Base-by-base conservation (phyloP, 495 filamentous ascomycete species). In the Talaromyces ruber region DNA sequence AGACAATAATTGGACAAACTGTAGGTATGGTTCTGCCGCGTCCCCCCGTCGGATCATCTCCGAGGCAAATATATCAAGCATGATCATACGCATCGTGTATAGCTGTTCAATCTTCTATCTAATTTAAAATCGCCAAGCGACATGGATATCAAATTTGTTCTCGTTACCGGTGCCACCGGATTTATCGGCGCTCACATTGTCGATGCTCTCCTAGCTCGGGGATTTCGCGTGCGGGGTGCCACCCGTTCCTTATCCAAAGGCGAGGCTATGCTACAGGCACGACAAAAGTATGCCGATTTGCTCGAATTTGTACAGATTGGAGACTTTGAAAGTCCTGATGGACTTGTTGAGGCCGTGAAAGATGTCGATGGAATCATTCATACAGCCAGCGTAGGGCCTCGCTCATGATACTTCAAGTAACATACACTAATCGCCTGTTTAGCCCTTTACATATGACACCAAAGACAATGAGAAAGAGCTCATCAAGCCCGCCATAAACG, bases 391-490 rank as follows among this genome's bases (percentile, higher is more conserved):
- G 55, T 58, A 47, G 4, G 5, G n/a, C n/a, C n/a, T n/a, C n/a
- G n/a, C n/a, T n/a, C 30, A 32, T 32, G 9, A 32, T 32, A 32
- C 30, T 32, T 32, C 9, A 32, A 9, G 5, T 43, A 2, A n/a
- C 16, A 3, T 43, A 16, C 14, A 2, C 28, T 58, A 12, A 58
- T 7, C 2, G 32, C 24, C 11, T 9, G 16, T 24, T 3, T 3
- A 58, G 55, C 55, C 55, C 5, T 29, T 58, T n/a, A 58, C 25
- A 11, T 58, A 58, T 16, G 55, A 58, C 7, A 29, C 29, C 6
- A 37, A 6, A 21, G 58, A 45, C 79, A 26, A 75, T 77, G 58
- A 60, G 7, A 45, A 29, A 29, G 28, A 47, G 11, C 21, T 60
- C 18, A 29, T 60, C 0, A 60, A 50, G 0, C 58, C 58, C 18